A percentile compares a stretch with the other conserved stretches of the same genome.
Evolutionary conservation across 23 red algal genomes (phyloP).

Genomic region (Agarophyton chilense): DNA sequence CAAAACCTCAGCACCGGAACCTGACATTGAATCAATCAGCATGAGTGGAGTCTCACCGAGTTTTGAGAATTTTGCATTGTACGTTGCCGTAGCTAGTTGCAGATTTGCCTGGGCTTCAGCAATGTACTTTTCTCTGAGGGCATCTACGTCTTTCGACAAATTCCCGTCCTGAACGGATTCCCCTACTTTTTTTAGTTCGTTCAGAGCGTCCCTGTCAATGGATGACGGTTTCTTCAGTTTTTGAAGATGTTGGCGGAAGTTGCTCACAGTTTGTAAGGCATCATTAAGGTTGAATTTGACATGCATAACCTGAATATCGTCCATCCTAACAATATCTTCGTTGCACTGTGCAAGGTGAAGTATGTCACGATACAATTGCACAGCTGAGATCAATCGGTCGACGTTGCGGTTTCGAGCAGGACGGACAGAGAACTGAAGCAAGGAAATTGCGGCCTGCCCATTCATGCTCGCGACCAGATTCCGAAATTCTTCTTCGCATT

Average conservation of each 20-base stretch:
- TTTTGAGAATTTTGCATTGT: not conserved
- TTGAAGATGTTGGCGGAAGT: not conserved
- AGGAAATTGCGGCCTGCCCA: constrained; percentile 73
- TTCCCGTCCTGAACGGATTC: constrained; percentile 16
- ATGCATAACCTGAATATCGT: constrained; percentile 88
- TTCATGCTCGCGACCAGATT: constrained; percentile 58
- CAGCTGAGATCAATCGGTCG: constrained; percentile 14
- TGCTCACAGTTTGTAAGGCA: constrained; percentile 20
- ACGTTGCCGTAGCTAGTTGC: not conserved
- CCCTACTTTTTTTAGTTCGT: not conserved
- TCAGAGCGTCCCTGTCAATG: not conserved
- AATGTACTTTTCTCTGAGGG: constrained; percentile 32
- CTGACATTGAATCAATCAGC: not conserved
- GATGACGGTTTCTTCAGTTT: not conserved
- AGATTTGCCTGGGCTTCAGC: constrained; percentile 22
- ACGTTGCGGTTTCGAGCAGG: not conserved
- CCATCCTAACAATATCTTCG: constrained; percentile 58
- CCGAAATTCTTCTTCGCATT: constrained; percentile 87
- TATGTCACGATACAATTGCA: constrained; percentile 45
- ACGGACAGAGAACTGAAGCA: constrained; percentile 17
- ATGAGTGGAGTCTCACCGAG: constrained; percentile 31
- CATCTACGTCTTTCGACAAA: constrained; percentile 2
- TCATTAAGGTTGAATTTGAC: constrained; percentile 74
- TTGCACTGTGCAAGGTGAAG: constrained; percentile 66
- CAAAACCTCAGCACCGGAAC: no score